Evolutionary conservation across 495 filamentous ascomycete species (phyloP), one percentile per base, ranked within the genome.

Genomic region (Clohesyomyces aquaticus): DNA sequence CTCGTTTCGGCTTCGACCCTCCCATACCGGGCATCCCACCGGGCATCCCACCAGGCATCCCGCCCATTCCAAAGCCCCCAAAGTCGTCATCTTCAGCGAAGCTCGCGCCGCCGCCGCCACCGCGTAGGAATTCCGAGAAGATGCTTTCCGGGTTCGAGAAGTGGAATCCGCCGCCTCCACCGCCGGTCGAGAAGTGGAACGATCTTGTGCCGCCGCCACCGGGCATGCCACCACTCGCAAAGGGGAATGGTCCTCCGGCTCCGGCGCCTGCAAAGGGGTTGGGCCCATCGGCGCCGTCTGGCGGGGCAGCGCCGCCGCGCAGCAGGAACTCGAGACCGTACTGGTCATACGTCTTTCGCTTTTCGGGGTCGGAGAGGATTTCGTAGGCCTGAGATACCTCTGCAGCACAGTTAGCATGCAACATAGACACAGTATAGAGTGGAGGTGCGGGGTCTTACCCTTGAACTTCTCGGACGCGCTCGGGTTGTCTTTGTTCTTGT

Each of bases 381-480:
- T 98, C 94, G 79, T 96, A 98, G 47, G 94, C 94, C 77, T 98
- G 93, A 1, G 91, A 96, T 52, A 91, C 86, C 69, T 98, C 93
- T 81, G 61, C 51, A 35, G 22, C 51, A 14, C 55, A 73, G 65
- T 69, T 71, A 63, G 54, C 56, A 28, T 61, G 55, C 46, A 62
- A 47, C 22, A 19, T 59, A 43, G 59, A 60, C 56, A 8, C 45
- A 29, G 23, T 28, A 67, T 50, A 50, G 41, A 56, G 64, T 19
- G 59, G 27, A 55, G 50, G 59, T 61, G 68, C 38, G 41, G 28
- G 16, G 16, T 67, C 84, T 78, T 86, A 90, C 89, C 69, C 65
- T 80, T 80, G 70, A 98, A 98, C 71, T 90, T 95, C 66, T 98
- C 93, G 55, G 85, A 78, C 22, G 91, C 88, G 18, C 82, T 73